Base-by-base conservation (phyloP, 2,329 filamentous ascomycete species). In the Acephala macrosclerotiorum region DNA sequence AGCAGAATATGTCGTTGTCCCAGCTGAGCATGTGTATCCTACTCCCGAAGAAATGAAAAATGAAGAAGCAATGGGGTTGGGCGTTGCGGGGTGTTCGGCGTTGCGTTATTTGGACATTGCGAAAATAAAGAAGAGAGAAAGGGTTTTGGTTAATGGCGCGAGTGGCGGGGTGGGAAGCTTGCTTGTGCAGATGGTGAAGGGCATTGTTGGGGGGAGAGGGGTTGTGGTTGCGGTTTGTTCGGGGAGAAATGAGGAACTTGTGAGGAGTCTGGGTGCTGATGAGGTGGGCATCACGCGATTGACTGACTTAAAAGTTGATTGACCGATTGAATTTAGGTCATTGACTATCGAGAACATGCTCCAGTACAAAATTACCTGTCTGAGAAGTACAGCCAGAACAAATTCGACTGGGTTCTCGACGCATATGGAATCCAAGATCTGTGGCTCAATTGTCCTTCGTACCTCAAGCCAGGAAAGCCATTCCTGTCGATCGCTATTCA, bases 81-180 rank as follows among this genome's bases (percentile, higher is more conserved):
- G 78, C n/a, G 73, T 81, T 35, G 76, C 79, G 5, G 80, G 77
- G 6, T 73, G 78, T 61, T 80, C 80, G 9, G 80, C 81, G 20
- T 66, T 79, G 60, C 76, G 79, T 47, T 71, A 82, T 26, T 72
- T 82, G 0, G 72, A 73, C 11, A 74, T 79, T 22, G 80, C 81
- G 2, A 11, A 9, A 7, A 75, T 78, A 65, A 75, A 78, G 69
- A 69, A 69, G 29, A 79, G 82, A 0, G 75, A 79, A 42, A 74
- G 78, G 2, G 80, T 85, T 40, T 69, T 86, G 56, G 75, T 85
- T 3, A 83, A 85, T 67, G 84, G 82, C 3, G 84, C 82, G 22
- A 84, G 83, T 68, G 83, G 84, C 0, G 83, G 82, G 14, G 80
- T 86, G 6, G 84, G 84, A 14, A 78, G 78, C 22, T 70, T 85